phyloP scores from a whole-genome alignment of 805 yeast species.

The Wickerhamomyces sydowiorum region DNA sequence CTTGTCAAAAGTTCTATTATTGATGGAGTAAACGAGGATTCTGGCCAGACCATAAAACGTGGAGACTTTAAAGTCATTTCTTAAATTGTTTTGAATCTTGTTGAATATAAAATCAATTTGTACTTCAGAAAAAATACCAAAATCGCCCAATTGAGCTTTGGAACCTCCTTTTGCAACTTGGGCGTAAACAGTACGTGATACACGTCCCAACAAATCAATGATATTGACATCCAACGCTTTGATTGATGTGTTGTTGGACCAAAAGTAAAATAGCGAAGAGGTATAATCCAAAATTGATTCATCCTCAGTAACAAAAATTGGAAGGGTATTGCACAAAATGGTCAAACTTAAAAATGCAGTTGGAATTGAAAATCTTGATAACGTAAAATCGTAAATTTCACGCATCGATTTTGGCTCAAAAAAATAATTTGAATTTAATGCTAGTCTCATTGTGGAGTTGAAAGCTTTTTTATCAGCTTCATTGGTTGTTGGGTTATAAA shows the following conservation, averaged over 20 bases:
- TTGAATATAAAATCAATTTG: slow-evolving; percentile 62
- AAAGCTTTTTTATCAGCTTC: slow-evolving; percentile 42
- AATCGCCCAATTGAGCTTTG: slow-evolving; percentile 35
- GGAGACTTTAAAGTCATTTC: slow-evolving; percentile 29
- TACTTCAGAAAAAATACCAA: slow-evolving; percentile 56
- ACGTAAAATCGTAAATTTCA: slow-evolving; percentile 42
- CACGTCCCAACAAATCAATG: slow-evolving; percentile 57
- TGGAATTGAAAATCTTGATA: slow-evolving; percentile 46
- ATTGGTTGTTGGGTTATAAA: slow-evolving; percentile 23
- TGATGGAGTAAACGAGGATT: slow-evolving; percentile 59
- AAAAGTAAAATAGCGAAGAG: slow-evolving; percentile 64
- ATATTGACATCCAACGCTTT: slow-evolving; percentile 56
- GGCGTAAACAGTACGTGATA: slow-evolving; percentile 43
- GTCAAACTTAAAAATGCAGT: slow-evolving; percentile 48
- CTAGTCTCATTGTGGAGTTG: slow-evolving; percentile 43
- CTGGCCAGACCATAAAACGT: slow-evolving; percentile 35
- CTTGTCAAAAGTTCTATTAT: slow-evolving; percentile 39
- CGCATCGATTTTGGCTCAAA: slow-evolving; percentile 44
- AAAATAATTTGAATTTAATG: slow-evolving; percentile 48
- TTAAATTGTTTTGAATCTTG: slow-evolving; percentile 37
- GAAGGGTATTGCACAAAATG: slow-evolving; percentile 48
- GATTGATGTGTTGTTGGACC: slow-evolving; percentile 51
- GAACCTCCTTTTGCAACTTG: slow-evolving; percentile 25
- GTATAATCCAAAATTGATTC: slow-evolving; percentile 49
- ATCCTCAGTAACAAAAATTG: slow-evolving; percentile 30